Base-by-base conservation (phyloP, 2,329 filamentous ascomycete genomes). In the Mycosphaerella sp. region DNA sequence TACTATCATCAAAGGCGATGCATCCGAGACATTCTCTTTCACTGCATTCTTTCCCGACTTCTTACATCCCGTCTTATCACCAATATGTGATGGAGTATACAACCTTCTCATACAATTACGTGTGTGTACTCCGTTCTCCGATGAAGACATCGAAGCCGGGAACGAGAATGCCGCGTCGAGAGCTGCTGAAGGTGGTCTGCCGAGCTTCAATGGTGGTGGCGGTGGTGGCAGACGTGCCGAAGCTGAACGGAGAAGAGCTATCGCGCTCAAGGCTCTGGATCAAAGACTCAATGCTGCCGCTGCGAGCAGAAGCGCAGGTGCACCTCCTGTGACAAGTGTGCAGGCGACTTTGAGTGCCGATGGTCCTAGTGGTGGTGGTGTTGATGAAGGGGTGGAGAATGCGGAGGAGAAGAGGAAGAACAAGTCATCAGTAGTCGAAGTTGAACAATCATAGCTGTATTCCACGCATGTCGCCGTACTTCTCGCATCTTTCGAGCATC, bases 1-100 rank as follows among this genome's bases (percentile, higher is more conserved):
- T 4, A 68, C 71, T 6, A 72, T 74, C 7, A 80, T 95, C 60
- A 86, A 85, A 58, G 93, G 93, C 56, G 93, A 98, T 68, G 88
- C 93, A 32, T 94, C 87, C 69, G 93, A 98, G 70, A 95, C 90
- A 0, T 98, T 98, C 67, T 86, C 90, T 6, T 95, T 98, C 68
- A 85, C 89, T 58, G 89, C 93, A 63, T 95, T 98, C 75, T 97
- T 97, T 73, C 93, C 93, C 0, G 86, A 86, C 43, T 81, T 85
- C 2, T 74, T 87, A 37, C 91, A 96, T 67, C 86, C 89, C 0
- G 75, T 87, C 12, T 78, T 97, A 37, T 80, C 84, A 13, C 78
- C 82, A 8, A 67, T 95, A n/a, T 79, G 86, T 9, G 83, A 88
- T 60, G 77, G 82, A 54, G 69, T 96, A 21, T 96, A 91, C 71